phyloP scores from a whole-genome alignment of 164 flowering plant genomes.

The Tetrastigma voinierianum region DNA sequence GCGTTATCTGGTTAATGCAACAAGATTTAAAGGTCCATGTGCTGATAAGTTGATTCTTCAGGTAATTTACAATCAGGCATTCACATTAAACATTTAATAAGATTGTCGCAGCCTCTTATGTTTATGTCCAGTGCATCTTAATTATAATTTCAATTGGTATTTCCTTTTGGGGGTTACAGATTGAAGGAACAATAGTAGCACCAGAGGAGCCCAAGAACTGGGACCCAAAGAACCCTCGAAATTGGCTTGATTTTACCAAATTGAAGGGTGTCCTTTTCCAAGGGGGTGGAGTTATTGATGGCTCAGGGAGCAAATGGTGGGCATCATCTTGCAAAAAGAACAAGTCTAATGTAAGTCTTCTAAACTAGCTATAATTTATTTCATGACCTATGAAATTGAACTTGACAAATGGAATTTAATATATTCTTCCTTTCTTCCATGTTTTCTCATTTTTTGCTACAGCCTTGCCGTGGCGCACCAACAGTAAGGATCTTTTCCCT shows the following conservation, averaged over 20 bases:
- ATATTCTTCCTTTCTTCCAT: constrained; percentile 5
- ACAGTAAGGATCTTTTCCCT: constrained; percentile 48
- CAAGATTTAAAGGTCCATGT: constrained; percentile 84
- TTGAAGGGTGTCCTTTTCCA: constrained; percentile 59
- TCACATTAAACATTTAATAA: background rate
- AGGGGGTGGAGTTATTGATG: constrained; percentile 90
- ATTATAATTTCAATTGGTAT: background rate
- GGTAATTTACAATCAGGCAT: constrained; percentile 31
- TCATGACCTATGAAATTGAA: background rate
- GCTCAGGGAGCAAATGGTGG: constrained; percentile 97
- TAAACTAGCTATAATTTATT: background rate
- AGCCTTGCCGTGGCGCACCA: constrained; percentile 93
- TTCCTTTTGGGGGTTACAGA: constrained; percentile 34
- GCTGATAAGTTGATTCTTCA: constrained; percentile 53
- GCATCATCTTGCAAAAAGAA: constrained; percentile 92
- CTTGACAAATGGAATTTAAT: constrained; percentile 2
- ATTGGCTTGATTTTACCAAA: constrained; percentile 79
- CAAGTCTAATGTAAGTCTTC: constrained; percentile 61
- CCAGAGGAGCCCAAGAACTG: constrained; percentile 82
- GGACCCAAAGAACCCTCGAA: constrained; percentile 65
- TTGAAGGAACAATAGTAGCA: constrained; percentile 80
- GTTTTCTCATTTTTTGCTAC: constrained; percentile 19
- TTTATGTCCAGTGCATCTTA: background rate
- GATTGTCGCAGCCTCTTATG: background rate
- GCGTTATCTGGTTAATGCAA: constrained; percentile 70